Conservation (phyloP, 257 asterid species). For the Salvia rosmarinus region DNA sequence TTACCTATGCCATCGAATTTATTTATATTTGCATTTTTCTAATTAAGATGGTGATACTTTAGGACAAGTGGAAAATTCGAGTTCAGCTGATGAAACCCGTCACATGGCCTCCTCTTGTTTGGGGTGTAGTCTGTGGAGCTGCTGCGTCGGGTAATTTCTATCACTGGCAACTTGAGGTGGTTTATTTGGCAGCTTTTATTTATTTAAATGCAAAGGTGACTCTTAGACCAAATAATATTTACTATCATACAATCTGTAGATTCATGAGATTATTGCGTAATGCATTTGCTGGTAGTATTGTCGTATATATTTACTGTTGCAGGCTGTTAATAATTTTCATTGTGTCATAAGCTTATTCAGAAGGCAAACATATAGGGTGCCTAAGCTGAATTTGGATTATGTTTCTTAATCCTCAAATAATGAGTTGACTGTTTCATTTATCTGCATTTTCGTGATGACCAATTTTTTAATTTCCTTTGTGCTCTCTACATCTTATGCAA, state of each 20-base stretch:
- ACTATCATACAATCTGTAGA: neutral
- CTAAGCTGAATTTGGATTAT: neutral
- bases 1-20: neutral
- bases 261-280: neutral
- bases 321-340: neutral
- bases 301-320: neutral
- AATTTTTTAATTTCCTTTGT: neutral
- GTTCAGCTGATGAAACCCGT: constrained; percentile 95
- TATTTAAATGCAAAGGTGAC: constrained; percentile 3
- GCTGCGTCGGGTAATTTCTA: constrained; percentile 86
- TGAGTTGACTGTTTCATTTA: neutral
- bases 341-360: constrained; percentile 8
- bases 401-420: neutral
- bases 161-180: constrained; percentile 6
- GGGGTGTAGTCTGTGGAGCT: constrained; percentile 99
- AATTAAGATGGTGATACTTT: constrained; percentile 17
- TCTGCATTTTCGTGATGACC: constrained; percentile 23
- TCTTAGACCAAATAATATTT: neutral
- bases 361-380: constrained; percentile 9
- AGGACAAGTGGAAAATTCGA: constrained; percentile 93
- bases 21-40: neutral
- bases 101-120: constrained; percentile 97
- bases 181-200: constrained; percentile 10
- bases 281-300: neutral
- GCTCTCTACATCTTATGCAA: constrained; percentile 4